Conservation (phyloP, 257 asterid species). For the Przewalskia tangutica region DNA sequence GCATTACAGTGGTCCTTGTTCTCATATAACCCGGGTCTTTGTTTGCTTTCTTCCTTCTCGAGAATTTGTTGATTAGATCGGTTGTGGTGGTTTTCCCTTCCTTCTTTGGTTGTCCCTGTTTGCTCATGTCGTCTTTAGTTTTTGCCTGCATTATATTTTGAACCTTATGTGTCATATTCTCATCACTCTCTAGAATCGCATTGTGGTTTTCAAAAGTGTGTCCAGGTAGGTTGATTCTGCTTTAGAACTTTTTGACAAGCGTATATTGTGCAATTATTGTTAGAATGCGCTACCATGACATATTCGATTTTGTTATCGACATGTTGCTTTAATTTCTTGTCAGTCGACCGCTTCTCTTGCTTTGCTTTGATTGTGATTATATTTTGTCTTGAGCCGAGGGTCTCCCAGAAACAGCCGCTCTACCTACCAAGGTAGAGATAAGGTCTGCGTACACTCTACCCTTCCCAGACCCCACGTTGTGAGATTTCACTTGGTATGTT, state of each 20-base stretch:
- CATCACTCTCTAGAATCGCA: neutral
- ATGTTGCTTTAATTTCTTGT: too few species aligned
- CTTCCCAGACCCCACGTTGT: too few species aligned
- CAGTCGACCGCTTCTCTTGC: too few species aligned
- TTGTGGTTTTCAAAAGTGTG: neutral
- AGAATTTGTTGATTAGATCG: neutral
- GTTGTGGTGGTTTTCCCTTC: neutral
- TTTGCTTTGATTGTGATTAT: too few species aligned
- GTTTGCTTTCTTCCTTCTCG: neutral
- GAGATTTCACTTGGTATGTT: too few species aligned
- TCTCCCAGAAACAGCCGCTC: too few species aligned
- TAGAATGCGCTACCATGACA: too few species aligned
- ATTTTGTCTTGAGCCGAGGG: too few species aligned
- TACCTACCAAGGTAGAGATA: too few species aligned
- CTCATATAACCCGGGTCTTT: neutral
- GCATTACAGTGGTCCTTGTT: neutral
- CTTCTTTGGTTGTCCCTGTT: neutral
- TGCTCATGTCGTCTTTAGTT: neutral
- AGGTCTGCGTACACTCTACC: too few species aligned
- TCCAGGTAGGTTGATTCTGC: neutral
- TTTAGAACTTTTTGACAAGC: neutral
- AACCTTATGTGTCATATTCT: neutral
- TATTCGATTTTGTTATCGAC: too few species aligned
- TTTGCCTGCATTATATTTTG: neutral
- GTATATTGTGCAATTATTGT: neutral